phyloP scores from a whole-genome alignment of 345 rosid genomes.

The Arabis alpina region DNA sequence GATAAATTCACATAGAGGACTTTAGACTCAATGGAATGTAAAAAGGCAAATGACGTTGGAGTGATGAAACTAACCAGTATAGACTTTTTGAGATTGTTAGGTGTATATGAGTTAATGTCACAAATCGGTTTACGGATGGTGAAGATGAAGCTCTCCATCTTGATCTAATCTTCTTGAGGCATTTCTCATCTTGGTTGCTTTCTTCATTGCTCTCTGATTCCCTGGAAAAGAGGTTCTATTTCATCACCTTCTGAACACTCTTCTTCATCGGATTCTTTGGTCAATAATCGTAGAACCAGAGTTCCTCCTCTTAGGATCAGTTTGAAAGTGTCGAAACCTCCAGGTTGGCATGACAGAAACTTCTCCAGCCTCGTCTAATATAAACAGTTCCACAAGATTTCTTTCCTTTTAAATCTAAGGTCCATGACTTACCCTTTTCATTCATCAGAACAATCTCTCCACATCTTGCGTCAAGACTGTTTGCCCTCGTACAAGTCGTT shows the following conservation, averaged over 20 bases:
- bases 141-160: slow-evolving; percentile 18
- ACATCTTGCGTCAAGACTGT: not conserved
- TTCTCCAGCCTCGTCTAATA: slow-evolving; percentile 30
- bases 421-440: slow-evolving; percentile 23
- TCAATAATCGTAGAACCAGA: not conserved
- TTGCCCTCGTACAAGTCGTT: not conserved
- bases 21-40: not conserved
- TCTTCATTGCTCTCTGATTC: slow-evolving; percentile 2
- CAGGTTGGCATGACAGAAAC: slow-evolving; percentile 12
- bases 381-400: not conserved
- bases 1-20: not conserved
- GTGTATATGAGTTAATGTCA: slow-evolving; percentile 18
- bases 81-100: not conserved
- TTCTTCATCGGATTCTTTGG: not conserved
- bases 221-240: slow-evolving; percentile 10
- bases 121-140: slow-evolving; percentile 1
- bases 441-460: slow-evolving; percentile 16
- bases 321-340: not conserved
- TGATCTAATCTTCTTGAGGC: not conserved
- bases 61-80: slow-evolving; percentile 22
- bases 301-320: not conserved
- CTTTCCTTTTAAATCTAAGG: not conserved
- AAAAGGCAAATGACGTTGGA: not conserved
- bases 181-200: not conserved
- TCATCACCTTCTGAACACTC: slow-evolving; percentile 2